These are phyloP conservation scores for Naganishia antarctica DNA, from an alignment of 768 basidiomycete species.

Conservation along the genomic window DNA sequence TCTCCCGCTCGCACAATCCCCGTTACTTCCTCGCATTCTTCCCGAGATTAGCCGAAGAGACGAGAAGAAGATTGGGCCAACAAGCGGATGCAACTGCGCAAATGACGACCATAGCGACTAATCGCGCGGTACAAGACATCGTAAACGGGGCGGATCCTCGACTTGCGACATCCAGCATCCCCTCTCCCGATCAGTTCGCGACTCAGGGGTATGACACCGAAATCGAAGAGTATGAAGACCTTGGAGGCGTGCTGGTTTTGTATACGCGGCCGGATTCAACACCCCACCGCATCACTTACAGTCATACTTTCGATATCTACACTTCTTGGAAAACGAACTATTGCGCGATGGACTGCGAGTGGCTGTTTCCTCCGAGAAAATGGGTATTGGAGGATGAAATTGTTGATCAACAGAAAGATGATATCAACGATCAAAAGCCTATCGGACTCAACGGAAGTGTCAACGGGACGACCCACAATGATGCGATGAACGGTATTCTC, in stretches of 20 bases:
- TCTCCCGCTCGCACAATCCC: conserved; percentile 23
- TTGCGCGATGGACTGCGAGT: conserved; percentile 13
- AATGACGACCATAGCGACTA: neutral
- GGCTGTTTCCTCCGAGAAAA: conserved; percentile 21
- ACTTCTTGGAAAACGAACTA: conserved; percentile 23
- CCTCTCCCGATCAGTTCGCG: neutral
- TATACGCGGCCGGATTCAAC: conserved; percentile 19
- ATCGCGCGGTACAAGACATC: neutral
- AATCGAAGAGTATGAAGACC: conserved; percentile 15
- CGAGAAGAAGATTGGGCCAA: neutral
- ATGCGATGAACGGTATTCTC: conserved; percentile 2
- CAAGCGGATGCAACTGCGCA: neutral
- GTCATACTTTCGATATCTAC: conserved; percentile 17
- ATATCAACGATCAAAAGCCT: neutral
- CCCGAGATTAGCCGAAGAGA: conserved; percentile 11
- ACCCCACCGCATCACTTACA: conserved; percentile 12
- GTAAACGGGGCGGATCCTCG: conserved; percentile 1
- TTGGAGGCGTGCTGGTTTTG: conserved; percentile 7
- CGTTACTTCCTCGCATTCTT: conserved; percentile 21
- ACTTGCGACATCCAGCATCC: conserved; percentile 9
- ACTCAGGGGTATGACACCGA: conserved; percentile 11
- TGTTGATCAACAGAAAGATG: neutral
- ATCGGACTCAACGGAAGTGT: too few species aligned
- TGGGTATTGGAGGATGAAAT: neutral
- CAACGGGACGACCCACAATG: conserved; percentile 1